These are phyloP conservation scores for Kodamaea laetipori DNA, from an alignment of 805 yeast species.

Conservation along the genomic window DNA sequence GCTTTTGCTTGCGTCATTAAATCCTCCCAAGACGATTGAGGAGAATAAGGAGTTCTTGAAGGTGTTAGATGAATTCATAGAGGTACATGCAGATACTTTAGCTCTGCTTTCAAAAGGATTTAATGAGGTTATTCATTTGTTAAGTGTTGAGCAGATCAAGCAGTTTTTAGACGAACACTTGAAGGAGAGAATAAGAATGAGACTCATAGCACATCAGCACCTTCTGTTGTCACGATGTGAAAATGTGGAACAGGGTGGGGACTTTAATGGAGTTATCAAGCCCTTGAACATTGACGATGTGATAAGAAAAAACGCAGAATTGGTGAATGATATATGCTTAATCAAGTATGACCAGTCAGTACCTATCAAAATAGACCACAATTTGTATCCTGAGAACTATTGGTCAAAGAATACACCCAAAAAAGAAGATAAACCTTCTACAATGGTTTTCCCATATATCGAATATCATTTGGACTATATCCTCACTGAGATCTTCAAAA, in stretches of 20 bases:
- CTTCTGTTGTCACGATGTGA: constrained; percentile 51
- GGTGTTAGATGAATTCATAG: constrained; percentile 60
- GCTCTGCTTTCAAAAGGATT: constrained; percentile 83
- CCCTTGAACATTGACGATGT: constrained; percentile 64
- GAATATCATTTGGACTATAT: constrained; percentile 88
- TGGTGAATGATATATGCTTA: constrained; percentile 80
- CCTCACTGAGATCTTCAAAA: constrained; percentile 82
- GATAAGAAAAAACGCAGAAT: constrained; percentile 63
- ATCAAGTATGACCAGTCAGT: constrained; percentile 82
- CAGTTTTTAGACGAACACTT: constrained; percentile 73
- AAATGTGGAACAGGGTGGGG: constrained; percentile 29
- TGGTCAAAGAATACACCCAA: constrained; percentile 20
- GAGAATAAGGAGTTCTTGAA: constrained; percentile 57
- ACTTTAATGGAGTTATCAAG: constrained; percentile 58
- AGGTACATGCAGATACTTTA: constrained; percentile 81
- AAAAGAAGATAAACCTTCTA: constrained; percentile 31
- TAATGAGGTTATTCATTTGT: constrained; percentile 55
- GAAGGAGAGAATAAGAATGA: constrained; percentile 81
- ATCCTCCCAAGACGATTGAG: constrained; percentile 46
- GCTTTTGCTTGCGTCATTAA: constrained; percentile 35
- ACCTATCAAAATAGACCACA: constrained; percentile 54
- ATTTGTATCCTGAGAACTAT: constrained; percentile 16
- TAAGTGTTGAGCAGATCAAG: constrained; percentile 53
- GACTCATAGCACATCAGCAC: constrained; percentile 85
- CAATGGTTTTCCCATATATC: constrained; percentile 71